Percentiles rank a stretch among this genome's conserved stretches.
These are phyloP conservation scores for Russula earlei DNA, from an alignment of 768 basidiomycete genomes.

Conservation along the genomic window DNA sequence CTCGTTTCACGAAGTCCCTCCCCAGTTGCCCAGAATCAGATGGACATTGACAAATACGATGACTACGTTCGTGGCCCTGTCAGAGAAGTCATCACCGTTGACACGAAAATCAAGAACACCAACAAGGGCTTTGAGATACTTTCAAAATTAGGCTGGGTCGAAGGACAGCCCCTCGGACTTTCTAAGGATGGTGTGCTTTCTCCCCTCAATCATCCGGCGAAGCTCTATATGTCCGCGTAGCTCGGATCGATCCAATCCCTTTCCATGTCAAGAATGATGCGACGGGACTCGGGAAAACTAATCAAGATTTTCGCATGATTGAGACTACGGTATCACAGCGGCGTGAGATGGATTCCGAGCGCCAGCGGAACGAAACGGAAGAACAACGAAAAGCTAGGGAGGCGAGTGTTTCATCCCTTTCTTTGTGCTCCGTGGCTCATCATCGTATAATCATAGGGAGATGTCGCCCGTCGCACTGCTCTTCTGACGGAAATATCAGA, in stretches of 20 bases:
- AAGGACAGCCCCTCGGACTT: conserved; percentile 68
- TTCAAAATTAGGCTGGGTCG: conserved; percentile 73
- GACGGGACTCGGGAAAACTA: conserved; percentile 71
- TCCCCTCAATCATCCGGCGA: background rate
- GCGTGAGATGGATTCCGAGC: conserved; percentile 70
- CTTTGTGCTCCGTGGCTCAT: background rate
- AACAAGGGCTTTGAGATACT: conserved; percentile 80
- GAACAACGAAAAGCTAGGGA: conserved; percentile 67
- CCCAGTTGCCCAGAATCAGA: conserved; percentile 38
- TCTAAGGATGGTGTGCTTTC: conserved; percentile 56
- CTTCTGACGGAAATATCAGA: conserved; percentile 58
- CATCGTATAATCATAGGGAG: conserved; percentile 35
- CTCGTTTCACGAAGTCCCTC: conserved; percentile 71
- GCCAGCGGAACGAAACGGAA: conserved; percentile 70
- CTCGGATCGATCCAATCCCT: conserved; percentile 75
- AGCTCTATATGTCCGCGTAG: conserved; percentile 30
- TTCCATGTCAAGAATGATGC: conserved; percentile 71
- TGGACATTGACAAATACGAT: conserved; percentile 59
- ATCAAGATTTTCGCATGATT: conserved; percentile 74
- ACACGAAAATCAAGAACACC: conserved; percentile 67
- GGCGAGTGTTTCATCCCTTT: conserved; percentile 31
- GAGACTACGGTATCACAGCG: conserved; percentile 79
- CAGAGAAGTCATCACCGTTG: conserved; percentile 66
- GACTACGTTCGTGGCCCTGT: conserved; percentile 44
- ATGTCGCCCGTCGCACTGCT: conserved; percentile 54